A percentile compares a stretch with the other conserved stretches of the same genome.
phyloP scores from a whole-genome alignment of 2,329 filamentous ascomycete species.

The Trichothecium sympodiale region DNA sequence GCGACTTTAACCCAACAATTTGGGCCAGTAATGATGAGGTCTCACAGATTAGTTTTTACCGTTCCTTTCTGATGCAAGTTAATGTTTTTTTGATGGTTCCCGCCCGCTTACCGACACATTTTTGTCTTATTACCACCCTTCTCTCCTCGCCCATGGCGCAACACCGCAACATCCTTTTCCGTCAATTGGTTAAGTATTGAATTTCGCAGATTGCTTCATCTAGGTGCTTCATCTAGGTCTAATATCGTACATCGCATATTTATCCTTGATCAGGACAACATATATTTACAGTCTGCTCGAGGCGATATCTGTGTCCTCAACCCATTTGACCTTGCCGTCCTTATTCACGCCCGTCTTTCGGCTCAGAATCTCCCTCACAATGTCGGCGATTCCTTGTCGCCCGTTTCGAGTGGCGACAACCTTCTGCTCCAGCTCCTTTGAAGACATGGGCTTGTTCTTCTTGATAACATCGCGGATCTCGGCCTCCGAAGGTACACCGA shows the following conservation, averaged over 20 bases:
- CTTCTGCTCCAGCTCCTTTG: constrained; percentile 48
- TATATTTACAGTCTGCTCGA: constrained; percentile 19
- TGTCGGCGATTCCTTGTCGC: constrained; percentile 58
- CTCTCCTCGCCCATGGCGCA: no score
- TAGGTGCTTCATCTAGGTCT: no score
- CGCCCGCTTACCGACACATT: no score
- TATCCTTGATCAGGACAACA: background rate
- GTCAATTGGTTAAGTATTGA: no score
- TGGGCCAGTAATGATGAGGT: no score
- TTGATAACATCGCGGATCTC: constrained; percentile 39
- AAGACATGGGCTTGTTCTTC: constrained; percentile 14
- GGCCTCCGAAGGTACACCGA: constrained; percentile 64
- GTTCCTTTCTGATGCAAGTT: no score
- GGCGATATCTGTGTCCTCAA: constrained; percentile 14
- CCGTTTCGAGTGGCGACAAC: constrained; percentile 48
- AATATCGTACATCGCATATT: constrained; percentile 4
- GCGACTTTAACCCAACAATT: no score
- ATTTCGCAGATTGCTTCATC: no score
- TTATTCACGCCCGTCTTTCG: constrained; percentile 45
- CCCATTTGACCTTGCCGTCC: constrained; percentile 31
- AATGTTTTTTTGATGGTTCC: no score
- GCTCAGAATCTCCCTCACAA: constrained; percentile 56
- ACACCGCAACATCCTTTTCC: no score
- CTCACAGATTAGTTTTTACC: no score
- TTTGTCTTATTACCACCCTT: no score